Base-by-base conservation (phyloP, 2,329 filamentous ascomycete species). In the Diaporthe batatas region DNA sequence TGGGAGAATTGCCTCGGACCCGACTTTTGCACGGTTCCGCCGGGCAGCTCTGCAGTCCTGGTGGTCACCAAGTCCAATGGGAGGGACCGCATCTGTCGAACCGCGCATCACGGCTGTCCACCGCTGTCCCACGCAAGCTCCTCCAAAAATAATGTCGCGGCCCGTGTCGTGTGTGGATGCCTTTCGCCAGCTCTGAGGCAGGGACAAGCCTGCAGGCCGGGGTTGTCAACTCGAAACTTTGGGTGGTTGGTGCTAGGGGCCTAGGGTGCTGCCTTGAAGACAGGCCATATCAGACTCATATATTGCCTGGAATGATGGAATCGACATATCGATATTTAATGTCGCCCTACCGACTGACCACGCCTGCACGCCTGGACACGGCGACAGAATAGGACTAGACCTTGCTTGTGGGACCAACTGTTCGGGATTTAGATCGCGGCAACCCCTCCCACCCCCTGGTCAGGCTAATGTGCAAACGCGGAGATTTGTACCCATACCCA, bases 351-450 rank as follows among this genome's bases (percentile, higher is more conserved):
- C 42, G 7, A 67, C 44, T 53, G 44, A n/a, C n/a, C n/a, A n/a
- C n/a, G n/a, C n/a, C n/a, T 16, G 29, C 47, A 21, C n/a, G 32
- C n/a, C 39, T 59, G n/a, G 55, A 53, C 23, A 62, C 10, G 32
- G 42, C 53, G 10, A 58, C 73, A 49, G 23, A 73, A 67, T 44
- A 47, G 73, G 67, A 70, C 71, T 53, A 73, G 67, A 21, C 34
- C 57, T 25, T 42, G 58, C 39, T 68, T 68, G 71, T 71, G 70
- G 67, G 62, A 74, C 73, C 73, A 57, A 68, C 58, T 57, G 59
- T 51, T 74, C 73, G 73, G 73, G 70, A 73, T 70, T 73, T 70
- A 69, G 70, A 53, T 59, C 70, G 53, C 73, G 70, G 73, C 70
- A 72, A 42, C 67, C 55, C 39, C 53, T 55, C 67, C 54, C 54